Percentiles rank a stretch among this genome's conserved stretches.
Evolutionary conservation across 768 basidiomycete genomes (phyloP).

Genomic region (Hortiboletus campestris): DNA sequence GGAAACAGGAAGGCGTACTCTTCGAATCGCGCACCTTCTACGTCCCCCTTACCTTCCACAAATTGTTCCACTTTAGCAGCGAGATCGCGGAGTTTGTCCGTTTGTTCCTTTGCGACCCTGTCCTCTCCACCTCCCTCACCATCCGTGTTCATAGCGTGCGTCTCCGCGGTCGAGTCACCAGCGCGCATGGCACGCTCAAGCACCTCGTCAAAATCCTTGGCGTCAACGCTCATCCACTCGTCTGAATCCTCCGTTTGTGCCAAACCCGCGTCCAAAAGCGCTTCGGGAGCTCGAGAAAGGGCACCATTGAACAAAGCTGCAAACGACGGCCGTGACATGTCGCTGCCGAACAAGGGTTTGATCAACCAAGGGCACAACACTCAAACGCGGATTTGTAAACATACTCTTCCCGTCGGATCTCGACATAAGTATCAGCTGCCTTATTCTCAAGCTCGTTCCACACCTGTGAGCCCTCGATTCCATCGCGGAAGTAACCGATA

Average conservation of each 20-base stretch:
- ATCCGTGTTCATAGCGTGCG: slow-evolving; percentile 53
- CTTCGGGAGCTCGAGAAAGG: slow-evolving; percentile 42
- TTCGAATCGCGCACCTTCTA: slow-evolving; percentile 86
- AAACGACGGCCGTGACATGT: slow-evolving; percentile 71
- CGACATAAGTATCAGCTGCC: slow-evolving; percentile 66
- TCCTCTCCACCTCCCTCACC: slow-evolving; percentile 34
- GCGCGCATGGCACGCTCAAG: slow-evolving; percentile 44
- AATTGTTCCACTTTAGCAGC: slow-evolving; percentile 89
- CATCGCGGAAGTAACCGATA: slow-evolving; percentile 74
- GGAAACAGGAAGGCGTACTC: slow-evolving; percentile 59
- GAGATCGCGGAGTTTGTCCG: slow-evolving; percentile 66
- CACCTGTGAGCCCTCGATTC: slow-evolving; percentile 70
- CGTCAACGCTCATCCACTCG: slow-evolving; percentile 82
- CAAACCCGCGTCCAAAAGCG: slow-evolving; percentile 13
- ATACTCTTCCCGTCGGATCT: slow-evolving; percentile 64
- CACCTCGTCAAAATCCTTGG: slow-evolving; percentile 72
- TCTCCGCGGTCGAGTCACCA: slow-evolving; percentile 11
- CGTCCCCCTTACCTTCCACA: slow-evolving; percentile 83
- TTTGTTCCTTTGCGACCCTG: slow-evolving; percentile 59
- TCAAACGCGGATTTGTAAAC: slow-evolving; percentile 26
- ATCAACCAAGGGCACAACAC: slow-evolving; percentile 1
- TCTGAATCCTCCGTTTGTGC: slow-evolving; percentile 64
- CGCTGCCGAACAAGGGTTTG: slow-evolving; percentile 32
- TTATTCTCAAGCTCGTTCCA: slow-evolving; percentile 76
- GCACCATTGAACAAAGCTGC: slow-evolving; percentile 68